These are phyloP conservation scores for Saksenaea vasiformis DNA, from an alignment of 371 early-diverging fungal species.

Conservation along the genomic window DNA sequence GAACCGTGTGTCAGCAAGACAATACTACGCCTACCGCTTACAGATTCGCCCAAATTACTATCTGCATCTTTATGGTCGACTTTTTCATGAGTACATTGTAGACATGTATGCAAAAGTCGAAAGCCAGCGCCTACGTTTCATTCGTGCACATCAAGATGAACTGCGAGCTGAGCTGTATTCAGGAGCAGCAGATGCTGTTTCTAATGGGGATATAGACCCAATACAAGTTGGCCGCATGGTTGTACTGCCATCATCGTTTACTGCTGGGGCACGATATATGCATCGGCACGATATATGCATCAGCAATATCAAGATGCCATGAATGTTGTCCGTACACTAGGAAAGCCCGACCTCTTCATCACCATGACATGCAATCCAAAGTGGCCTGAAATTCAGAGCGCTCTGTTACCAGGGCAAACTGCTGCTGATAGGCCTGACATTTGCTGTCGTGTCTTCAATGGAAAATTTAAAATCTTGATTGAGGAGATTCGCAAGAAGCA, in stretches of 20 bases:
- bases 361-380: no score
- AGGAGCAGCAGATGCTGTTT: slow-evolving; percentile 7
- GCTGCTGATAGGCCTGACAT: slow-evolving; percentile 25
- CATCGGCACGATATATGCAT: slow-evolving; percentile 12
- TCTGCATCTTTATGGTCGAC: slow-evolving; percentile 8
- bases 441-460: slow-evolving; percentile 18
- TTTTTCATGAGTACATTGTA: slow-evolving; percentile 11
- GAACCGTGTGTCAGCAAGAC: no score
- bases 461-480: slow-evolving; percentile 25
- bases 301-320: slow-evolving; percentile 17
- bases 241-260: slow-evolving; percentile 13
- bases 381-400: slow-evolving; percentile 21
- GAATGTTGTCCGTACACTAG: slow-evolving; percentile 8
- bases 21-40: background rate
- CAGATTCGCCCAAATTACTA: background rate
- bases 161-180: slow-evolving; percentile 5
- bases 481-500: slow-evolving; percentile 20
- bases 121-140: background rate
- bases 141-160: background rate
- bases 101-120: slow-evolving; percentile 17
- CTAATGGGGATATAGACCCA: background rate
- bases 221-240: background rate
- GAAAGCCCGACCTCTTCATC: slow-evolving; percentile 15
- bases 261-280: slow-evolving; percentile 11
- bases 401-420: slow-evolving; percentile 17